phyloP scores from a whole-genome alignment of 495 filamentous ascomycete species.

The Aspergillus bridgeri region DNA sequence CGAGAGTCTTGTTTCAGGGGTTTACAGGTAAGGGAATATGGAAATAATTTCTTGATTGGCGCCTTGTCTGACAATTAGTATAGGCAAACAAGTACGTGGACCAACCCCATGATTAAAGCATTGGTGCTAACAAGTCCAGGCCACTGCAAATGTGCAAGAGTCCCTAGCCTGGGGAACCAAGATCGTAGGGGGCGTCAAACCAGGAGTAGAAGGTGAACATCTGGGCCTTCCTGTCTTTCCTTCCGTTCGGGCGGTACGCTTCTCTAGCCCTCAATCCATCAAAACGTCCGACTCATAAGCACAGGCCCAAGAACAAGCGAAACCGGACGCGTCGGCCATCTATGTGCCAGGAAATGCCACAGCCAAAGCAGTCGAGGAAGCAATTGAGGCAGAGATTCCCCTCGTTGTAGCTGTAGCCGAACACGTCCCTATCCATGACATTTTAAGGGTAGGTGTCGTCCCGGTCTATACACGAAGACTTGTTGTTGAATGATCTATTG shows the following conservation, averaged over 20 bases:
- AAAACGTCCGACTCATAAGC: slow-evolving; percentile 11
- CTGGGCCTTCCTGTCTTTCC: slow-evolving; percentile 76
- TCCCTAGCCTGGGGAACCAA: slow-evolving; percentile 83
- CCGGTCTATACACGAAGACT: neutral
- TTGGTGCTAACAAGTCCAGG: slow-evolving; percentile 34
- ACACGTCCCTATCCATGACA: slow-evolving; percentile 85
- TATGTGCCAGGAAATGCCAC: slow-evolving; percentile 82
- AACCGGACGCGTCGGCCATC: slow-evolving; percentile 81
- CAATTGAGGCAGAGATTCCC: slow-evolving; percentile 83
- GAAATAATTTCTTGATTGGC: neutral
- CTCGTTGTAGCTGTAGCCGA: slow-evolving; percentile 88
- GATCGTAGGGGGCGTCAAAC: slow-evolving; percentile 83
- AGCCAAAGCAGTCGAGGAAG: slow-evolving; percentile 76
- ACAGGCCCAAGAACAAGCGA: slow-evolving; percentile 69
- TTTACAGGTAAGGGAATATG: slow-evolving; percentile 62
- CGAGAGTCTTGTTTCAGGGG: slow-evolving; percentile 81
- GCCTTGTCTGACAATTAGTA: slow-evolving; percentile 11
- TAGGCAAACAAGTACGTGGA: slow-evolving; percentile 34
- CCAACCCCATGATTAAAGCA: neutral
- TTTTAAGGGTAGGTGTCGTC: slow-evolving; percentile 59
- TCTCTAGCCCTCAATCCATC: neutral
- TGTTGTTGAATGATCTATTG: neutral
- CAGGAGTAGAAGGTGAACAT: slow-evolving; percentile 72
- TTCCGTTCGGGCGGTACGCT: slow-evolving; percentile 59
- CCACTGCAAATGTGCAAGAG: slow-evolving; percentile 79